Conservation (phyloP, 1,284 basidiomycete genomes). For the Puccinia triticina region DNA sequence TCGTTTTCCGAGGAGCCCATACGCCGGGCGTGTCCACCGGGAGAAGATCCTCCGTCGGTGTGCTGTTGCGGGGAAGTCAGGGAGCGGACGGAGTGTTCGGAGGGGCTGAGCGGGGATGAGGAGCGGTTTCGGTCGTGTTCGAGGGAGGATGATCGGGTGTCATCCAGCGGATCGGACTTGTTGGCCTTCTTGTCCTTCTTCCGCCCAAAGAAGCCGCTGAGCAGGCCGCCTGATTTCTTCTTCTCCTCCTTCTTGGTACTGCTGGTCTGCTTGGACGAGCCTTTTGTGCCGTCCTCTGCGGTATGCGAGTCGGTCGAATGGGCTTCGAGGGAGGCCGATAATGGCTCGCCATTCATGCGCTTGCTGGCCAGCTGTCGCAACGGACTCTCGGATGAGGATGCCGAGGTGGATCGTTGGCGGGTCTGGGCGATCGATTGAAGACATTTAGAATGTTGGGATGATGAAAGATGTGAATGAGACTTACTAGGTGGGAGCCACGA, state of each 20-base stretch:
- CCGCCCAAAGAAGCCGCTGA: slow-evolving; percentile 73
- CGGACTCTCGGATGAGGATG: slow-evolving; percentile 22
- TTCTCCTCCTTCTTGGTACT: slow-evolving; percentile 58
- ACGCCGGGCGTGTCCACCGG: slow-evolving; percentile 58
- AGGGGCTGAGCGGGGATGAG: slow-evolving; percentile 49
- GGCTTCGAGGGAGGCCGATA: slow-evolving; percentile 25
- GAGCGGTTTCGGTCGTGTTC: slow-evolving; percentile 35
- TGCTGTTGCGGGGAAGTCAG: slow-evolving; percentile 59
- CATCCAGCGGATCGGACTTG: slow-evolving; percentile 60
- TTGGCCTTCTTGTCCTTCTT: slow-evolving; percentile 71
- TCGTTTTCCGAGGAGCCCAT: slow-evolving; percentile 60
- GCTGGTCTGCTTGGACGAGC: background rate
- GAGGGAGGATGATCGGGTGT: slow-evolving; percentile 54
- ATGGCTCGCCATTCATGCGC: slow-evolving; percentile 14
- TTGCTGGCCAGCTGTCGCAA: background rate
- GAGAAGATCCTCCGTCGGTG: slow-evolving; percentile 31
- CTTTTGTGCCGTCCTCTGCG: slow-evolving; percentile 39
- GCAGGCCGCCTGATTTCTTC: slow-evolving; percentile 70
- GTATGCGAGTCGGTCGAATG: slow-evolving; percentile 36
- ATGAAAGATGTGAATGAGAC: background rate
- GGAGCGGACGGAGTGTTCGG: slow-evolving; percentile 52
- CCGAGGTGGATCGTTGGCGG: slow-evolving; percentile 37
- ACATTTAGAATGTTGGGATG: slow-evolving; percentile 8
- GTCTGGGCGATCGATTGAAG: background rate
- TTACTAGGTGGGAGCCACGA: slow-evolving; percentile 9